Base-by-base conservation (phyloP, 75 land plant genomes). In the Selaginella tamariscina region DNA sequence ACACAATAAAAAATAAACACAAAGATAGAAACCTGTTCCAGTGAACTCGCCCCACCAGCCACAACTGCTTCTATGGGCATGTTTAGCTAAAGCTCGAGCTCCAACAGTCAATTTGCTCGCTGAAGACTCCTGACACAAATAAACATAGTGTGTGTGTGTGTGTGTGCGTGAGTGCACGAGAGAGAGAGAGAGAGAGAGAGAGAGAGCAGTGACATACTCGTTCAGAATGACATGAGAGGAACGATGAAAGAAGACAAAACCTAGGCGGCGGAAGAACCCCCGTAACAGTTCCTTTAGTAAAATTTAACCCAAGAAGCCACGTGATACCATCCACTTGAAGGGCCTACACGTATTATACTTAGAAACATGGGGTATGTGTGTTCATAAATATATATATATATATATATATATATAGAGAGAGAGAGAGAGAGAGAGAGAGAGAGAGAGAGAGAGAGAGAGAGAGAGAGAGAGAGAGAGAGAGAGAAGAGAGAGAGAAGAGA, bases 71-170 rank as follows among this genome's bases (percentile, higher is more conserved):
- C 97, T 73, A 65, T 76, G 64, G 26, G 68, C 81, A 79, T 91
- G 92, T 68, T 91, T 91, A 27, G 97, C 82, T 69, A 91, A 79
- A n/a, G 97, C 92, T 69, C 92, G 81, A n/a, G 86, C 88, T 72
- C 89, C 97, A 29, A 67, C 68, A 63, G 81, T 80, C 69, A 91
- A 56, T 27, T 55, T 74, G 49, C 79, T 73, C 65, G 91, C 86
- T 82, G 73, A 70, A 49, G 81, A 81, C 91, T 87, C 72, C 74
- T 39, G 49, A 15, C 49, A 39, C 49, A 15, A 39, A 39, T 5
- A 5, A 15, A 39, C 5, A 5, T 39, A 15, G 5, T 39, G n/a
- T n/a, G n/a, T n/a, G n/a, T n/a, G n/a, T n/a, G n/a, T n/a, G n/a
- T n/a, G n/a, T n/a, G n/a, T n/a, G n/a, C n/a, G n/a, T n/a, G n/a